Evolutionary conservation across 768 basidiomycete species (phyloP).

Genomic region (Lentinula raphanica): DNA sequence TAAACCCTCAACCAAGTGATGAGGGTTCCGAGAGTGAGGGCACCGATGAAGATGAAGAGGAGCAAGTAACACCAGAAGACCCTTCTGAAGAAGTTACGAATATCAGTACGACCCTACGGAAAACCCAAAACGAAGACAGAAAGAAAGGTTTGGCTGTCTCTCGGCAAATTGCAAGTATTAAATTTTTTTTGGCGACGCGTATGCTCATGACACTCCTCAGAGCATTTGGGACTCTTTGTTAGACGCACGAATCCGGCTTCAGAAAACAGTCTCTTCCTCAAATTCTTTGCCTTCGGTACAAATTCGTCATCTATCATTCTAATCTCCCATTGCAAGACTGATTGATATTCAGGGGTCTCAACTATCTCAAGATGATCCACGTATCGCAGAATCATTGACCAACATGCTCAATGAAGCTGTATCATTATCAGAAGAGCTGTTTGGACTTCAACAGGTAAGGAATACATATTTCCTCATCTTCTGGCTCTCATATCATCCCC

Average conservation of each 20-base stretch:
- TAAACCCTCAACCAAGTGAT: slow-evolving; percentile 1
- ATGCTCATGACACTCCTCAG: slow-evolving; percentile 34
- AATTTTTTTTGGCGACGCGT: background rate
- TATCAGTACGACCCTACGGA: slow-evolving; percentile 47
- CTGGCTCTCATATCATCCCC: background rate
- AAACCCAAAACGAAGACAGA: slow-evolving; percentile 62
- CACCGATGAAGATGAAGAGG: slow-evolving; percentile 16
- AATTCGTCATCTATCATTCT: slow-evolving; percentile 7
- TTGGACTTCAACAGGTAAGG: slow-evolving; percentile 61
- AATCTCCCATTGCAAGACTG: slow-evolving; percentile 21
- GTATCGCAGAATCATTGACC: slow-evolving; percentile 40
- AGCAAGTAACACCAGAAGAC: slow-evolving; percentile 10
- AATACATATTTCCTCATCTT: background rate
- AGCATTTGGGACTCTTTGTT: slow-evolving; percentile 81
- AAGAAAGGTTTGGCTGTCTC: slow-evolving; percentile 82
- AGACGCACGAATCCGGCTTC: slow-evolving; percentile 87
- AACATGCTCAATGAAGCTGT: slow-evolving; percentile 58
- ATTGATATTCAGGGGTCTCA: slow-evolving; percentile 28
- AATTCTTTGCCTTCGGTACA: slow-evolving; percentile 62
- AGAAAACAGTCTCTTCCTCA: slow-evolving; percentile 66
- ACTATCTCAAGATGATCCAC: slow-evolving; percentile 9
- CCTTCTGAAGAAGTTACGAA: slow-evolving; percentile 27
- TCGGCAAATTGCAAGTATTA: slow-evolving; percentile 67
- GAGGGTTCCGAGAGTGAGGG: slow-evolving; percentile 15
- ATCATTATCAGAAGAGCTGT: slow-evolving; percentile 60